Conservation (phyloP, 2,329 filamentous ascomycete genomes). For the Endoconidiophora polonica region DNA sequence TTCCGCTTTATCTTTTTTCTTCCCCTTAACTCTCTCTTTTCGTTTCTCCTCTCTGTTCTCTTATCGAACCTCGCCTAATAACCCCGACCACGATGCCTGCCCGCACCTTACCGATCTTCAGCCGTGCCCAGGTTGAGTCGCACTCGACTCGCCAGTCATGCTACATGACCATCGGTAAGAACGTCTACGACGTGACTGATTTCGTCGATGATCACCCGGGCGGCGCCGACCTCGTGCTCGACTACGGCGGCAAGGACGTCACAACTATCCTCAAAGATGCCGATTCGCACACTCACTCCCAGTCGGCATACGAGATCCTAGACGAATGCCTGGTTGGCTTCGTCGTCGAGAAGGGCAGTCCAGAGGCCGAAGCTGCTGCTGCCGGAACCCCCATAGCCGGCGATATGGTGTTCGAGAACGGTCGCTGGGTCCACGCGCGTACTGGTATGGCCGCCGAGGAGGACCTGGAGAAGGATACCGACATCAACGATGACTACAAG, state of each 20-base stretch:
- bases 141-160: constrained; percentile 72
- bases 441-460: constrained; percentile 85
- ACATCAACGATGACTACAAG: constrained; percentile 59
- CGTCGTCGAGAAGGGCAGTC: constrained; percentile 17
- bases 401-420: constrained; percentile 16
- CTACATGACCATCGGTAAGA: constrained; percentile 78
- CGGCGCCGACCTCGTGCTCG: constrained; percentile 70
- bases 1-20: neutral
- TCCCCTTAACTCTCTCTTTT: neutral
- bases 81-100: constrained; percentile 36
- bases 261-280: constrained; percentile 38
- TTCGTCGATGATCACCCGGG: constrained; percentile 86
- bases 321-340: constrained; percentile 13
- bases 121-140: constrained; percentile 59
- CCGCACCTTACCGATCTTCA: constrained; percentile 62
- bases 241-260: constrained; percentile 55
- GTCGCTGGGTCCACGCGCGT: constrained; percentile 32
- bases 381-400: constrained; percentile 19
- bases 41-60: constrained; percentile 1
- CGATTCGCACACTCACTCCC: constrained; percentile 57
- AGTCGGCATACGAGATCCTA: constrained; percentile 55
- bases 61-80: neutral
- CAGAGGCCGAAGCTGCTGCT: constrained; percentile 15
- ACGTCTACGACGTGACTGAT: constrained; percentile 88
- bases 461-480: constrained; percentile 75